Evolutionary conservation across 495 filamentous ascomycete genomes (phyloP).

Genomic region (Penicillium lividum): DNA sequence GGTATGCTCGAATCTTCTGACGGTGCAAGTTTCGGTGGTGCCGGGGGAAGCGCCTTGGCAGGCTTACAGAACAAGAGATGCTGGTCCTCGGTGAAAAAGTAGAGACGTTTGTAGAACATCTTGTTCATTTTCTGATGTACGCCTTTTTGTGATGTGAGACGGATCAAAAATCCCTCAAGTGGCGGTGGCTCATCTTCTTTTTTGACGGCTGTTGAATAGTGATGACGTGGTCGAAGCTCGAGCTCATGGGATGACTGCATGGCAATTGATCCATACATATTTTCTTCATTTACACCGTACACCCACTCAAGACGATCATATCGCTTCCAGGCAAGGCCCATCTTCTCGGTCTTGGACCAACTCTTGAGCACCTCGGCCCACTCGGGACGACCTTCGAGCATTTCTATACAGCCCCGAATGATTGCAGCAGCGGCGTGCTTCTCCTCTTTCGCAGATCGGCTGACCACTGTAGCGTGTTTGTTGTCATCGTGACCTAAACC

Average conservation of each 20-base stretch:
- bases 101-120: constrained; percentile 70
- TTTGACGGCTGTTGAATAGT: constrained; percentile 61
- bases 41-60: constrained; percentile 62
- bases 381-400: constrained; percentile 58
- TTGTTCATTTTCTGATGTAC: constrained; percentile 59
- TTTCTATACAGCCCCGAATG: constrained; percentile 57
- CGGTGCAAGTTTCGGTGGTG: constrained; percentile 58
- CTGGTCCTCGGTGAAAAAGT: constrained; percentile 70
- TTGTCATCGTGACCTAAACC: constrained; percentile 37
- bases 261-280: constrained; percentile 73
- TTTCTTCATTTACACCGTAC: constrained; percentile 66
- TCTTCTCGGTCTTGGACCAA: constrained; percentile 62
- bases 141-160: constrained; percentile 67
- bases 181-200: constrained; percentile 61
- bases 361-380: constrained; percentile 62
- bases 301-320: constrained; percentile 79
- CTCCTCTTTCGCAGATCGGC: constrained; percentile 50
- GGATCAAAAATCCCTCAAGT: constrained; percentile 71
- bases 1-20: constrained; percentile 49
- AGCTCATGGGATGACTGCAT: constrained; percentile 76
- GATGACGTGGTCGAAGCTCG: constrained; percentile 68
- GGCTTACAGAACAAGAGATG: constrained; percentile 68
- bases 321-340: constrained; percentile 75
- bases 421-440: constrained; percentile 57
- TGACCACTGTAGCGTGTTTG: constrained; percentile 43